Base-by-base conservation (phyloP, 768 basidiomycete genomes). In the Tephrocybe sp. region DNA sequence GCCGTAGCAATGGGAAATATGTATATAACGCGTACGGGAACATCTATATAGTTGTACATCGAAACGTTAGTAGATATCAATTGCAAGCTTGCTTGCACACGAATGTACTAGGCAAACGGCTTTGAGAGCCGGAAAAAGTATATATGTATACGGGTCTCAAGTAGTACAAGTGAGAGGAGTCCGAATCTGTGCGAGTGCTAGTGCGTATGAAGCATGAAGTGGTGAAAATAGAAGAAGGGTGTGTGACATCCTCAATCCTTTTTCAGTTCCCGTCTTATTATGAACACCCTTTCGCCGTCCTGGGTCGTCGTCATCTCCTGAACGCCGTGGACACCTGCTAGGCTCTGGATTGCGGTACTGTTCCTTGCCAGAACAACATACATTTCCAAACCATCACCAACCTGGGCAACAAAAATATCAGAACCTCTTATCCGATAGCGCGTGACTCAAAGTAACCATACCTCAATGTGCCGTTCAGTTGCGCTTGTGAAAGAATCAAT, bases 391-490 rank as follows among this genome's bases (percentile, higher is more conserved):
- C 92, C 92, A 66, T 98, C 96, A 39, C 96, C 96, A 56, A 99
- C 95, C 89, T 92, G 59, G 36, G 32, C 19, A 34, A 42, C 33
- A 49, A 32, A 39, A 42, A 48, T 14, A 36, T 55, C 44, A 55
- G 58, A 39, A 56, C 49, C 45, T 36, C 33, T 48, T 26, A 45
- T 45, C 39, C n/a, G 47, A 20, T 23, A 52, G 35, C 39, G 45
- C 48, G 12, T 43, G 48, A 61, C 54, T 55, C 19, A 23, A 47
- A 52, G 57, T 31, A 26, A 26, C 62, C 76, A 54, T 54, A 90
- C 90, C 83, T 98, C 95, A 65, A 98, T 98, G 70, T 98, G 96
- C 57, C 97, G 84, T 72, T 99, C 97, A 12, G 97, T 98, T 22
- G 97, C 97, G 58, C 91, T 83, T 22, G 95, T 96, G 70, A 98